These are phyloP conservation scores for Candida hungchunana DNA, from an alignment of 805 yeast species.

Conservation along the genomic window DNA sequence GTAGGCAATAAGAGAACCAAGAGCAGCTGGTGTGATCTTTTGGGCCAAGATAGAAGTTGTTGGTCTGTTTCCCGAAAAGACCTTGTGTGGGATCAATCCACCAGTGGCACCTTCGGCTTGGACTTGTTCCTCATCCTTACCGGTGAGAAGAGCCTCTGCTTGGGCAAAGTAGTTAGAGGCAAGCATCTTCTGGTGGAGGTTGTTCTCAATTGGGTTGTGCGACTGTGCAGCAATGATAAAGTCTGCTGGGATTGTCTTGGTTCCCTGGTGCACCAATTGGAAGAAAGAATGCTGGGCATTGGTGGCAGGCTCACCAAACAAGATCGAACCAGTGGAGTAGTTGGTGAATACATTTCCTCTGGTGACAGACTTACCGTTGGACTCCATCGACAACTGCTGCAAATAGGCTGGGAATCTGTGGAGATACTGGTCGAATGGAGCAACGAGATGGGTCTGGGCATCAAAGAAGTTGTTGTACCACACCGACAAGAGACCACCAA, in stretches of 20 bases:
- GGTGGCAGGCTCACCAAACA: constrained; percentile 98
- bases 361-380: constrained; percentile 96
- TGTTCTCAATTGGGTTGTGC: constrained; percentile 93
- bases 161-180: constrained; percentile 99
- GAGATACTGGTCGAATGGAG: constrained; percentile 97
- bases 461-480: constrained; percentile 99
- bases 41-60: constrained; percentile 96
- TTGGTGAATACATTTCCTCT: constrained; percentile 86
- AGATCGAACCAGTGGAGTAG: constrained; percentile 93
- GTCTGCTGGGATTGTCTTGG: constrained; percentile 95
- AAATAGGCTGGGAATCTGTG: constrained; percentile 99
- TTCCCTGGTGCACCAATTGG: constrained; percentile 99
- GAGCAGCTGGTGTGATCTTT: constrained; percentile 92
- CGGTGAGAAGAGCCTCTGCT: constrained; percentile 96
- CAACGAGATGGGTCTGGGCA: constrained; percentile 97
- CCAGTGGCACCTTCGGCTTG: constrained; percentile 87
- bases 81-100: constrained; percentile 88
- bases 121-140: constrained; percentile 82
- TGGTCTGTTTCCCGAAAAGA: constrained; percentile 97
- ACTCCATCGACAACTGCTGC: constrained; percentile 98
- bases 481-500: constrained; percentile 90
- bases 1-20: constrained; percentile 96
- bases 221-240: constrained; percentile 96
- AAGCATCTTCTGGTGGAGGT: constrained; percentile 94
- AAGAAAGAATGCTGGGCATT: constrained; percentile 99